Evolutionary conservation across 441 rosid species (phyloP).

Genomic region (Populus hybrid): DNA sequence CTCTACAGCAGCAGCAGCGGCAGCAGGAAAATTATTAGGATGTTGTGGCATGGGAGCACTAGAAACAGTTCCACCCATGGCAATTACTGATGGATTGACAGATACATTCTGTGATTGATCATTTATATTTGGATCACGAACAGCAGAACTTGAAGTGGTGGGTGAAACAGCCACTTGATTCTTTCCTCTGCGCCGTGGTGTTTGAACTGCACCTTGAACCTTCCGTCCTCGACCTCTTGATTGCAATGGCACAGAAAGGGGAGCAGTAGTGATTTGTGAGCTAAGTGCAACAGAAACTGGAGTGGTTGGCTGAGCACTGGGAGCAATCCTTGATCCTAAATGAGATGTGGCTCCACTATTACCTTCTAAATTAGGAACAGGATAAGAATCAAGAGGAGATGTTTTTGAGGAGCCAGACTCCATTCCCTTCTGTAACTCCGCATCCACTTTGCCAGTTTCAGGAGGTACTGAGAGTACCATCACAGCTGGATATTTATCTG

Average conservation of each 20-base stretch:
- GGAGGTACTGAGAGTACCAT: conserved; percentile 30
- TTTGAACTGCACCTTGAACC: conserved; percentile 51
- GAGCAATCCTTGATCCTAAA: conserved; percentile 18
- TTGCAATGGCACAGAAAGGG: conserved; percentile 34
- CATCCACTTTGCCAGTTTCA: conserved; percentile 35
- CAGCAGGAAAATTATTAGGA: conserved; percentile 16
- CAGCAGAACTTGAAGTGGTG: conserved; percentile 32
- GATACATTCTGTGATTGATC: conserved; percentile 31
- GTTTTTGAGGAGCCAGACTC: conserved; percentile 33
- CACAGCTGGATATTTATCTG: conserved; percentile 42
- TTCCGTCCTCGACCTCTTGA: conserved; percentile 62
- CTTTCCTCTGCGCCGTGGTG: conserved; percentile 68
- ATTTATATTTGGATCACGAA: conserved; percentile 30
- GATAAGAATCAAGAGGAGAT: conserved; percentile 28
- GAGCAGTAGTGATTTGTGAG: conserved; percentile 32
- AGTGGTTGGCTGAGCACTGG: conserved; percentile 36
- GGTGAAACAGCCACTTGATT: conserved; percentile 36
- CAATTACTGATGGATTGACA: conserved; percentile 17
- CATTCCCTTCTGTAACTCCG: conserved; percentile 35
- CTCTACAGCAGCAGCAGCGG: conserved; percentile 31
- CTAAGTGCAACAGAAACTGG: conserved; percentile 30
- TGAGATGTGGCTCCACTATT: conserved; percentile 20
- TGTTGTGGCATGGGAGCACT: conserved; percentile 23
- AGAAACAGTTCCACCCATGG: conserved; percentile 28
- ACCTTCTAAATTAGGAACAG: conserved; percentile 23